These are phyloP conservation scores for Amaranthus palmeri DNA, from an alignment of 148 eudicot genomes.

Conservation along the genomic window DNA sequence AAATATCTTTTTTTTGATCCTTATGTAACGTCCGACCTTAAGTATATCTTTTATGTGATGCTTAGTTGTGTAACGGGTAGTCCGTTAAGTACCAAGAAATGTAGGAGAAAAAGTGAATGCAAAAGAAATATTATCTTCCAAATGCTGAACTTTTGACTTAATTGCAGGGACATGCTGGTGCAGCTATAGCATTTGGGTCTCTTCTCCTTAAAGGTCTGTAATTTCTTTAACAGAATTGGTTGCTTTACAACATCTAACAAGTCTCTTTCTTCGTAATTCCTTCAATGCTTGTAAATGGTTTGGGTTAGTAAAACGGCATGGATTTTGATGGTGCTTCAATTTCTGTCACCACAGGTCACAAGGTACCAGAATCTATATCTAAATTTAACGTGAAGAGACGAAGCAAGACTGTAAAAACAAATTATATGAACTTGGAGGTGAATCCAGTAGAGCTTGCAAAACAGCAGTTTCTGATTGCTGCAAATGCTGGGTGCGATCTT, in stretches of 20 bases:
- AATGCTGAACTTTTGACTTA: background rate
- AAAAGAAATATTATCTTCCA: background rate
- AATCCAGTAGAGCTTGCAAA: conserved; percentile 60
- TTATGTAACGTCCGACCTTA: too few relatives aligned
- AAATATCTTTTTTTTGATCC: too few relatives aligned
- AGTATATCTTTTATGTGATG: too few relatives aligned
- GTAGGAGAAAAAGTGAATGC: background rate
- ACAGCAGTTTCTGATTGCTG: conserved; percentile 80
- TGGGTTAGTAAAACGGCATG: background rate
- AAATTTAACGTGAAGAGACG: conserved; percentile 49
- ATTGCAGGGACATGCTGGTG: conserved; percentile 93
- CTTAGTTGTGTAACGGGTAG: too few relatives aligned
- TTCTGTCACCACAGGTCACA: conserved; percentile 39
- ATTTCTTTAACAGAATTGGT: background rate
- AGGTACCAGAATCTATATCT: conserved; percentile 62
- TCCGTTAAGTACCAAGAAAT: background rate
- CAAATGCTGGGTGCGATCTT: conserved; percentile 78
- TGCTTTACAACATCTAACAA: background rate
- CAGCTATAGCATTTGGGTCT: conserved; percentile 89
- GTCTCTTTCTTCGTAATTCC: background rate
- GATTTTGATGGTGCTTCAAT: background rate
- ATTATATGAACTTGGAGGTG: conserved; percentile 21
- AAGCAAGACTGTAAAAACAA: conserved; percentile 27
- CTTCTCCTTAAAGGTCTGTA: conserved; percentile 70
- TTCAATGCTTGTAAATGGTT: background rate